phyloP scores from a whole-genome alignment of 2,329 filamentous ascomycete species.

The Cordyceps cateniannulata region DNA sequence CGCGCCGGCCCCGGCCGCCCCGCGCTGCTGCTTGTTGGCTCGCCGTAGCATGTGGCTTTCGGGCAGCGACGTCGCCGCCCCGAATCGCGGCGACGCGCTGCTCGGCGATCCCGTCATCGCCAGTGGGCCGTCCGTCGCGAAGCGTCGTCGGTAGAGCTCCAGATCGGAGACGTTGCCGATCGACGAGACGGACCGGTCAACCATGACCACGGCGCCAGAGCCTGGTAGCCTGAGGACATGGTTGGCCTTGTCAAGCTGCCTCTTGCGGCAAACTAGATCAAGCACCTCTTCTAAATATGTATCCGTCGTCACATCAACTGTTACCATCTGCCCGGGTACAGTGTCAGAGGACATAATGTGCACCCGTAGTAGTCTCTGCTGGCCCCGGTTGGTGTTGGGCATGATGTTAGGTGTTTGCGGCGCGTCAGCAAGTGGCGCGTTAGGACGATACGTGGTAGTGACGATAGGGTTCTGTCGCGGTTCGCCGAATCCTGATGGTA shows the following conservation, averaged over 20 bases:
- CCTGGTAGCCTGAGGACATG: constrained; percentile 73
- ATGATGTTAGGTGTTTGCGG: constrained; percentile 42
- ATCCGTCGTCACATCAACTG: constrained; percentile 70
- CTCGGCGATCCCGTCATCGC: constrained; percentile 64
- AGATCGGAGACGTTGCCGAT: constrained; percentile 70
- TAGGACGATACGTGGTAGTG: constrained; percentile 52
- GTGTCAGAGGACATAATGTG: constrained; percentile 65
- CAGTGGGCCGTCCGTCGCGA: constrained; percentile 66
- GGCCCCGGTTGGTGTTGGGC: constrained; percentile 47
- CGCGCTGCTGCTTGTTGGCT: constrained; percentile 15
- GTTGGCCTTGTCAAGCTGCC: constrained; percentile 70
- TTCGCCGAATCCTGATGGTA: constrained; percentile 24
- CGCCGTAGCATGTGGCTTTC: constrained; percentile 28
- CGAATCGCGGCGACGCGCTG: constrained; percentile 62
- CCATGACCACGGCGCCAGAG: constrained; percentile 66
- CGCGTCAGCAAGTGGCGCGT: constrained; percentile 49
- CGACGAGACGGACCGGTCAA: constrained; percentile 72
- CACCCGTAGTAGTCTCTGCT: constrained; percentile 64
- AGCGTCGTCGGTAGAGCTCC: constrained; percentile 68
- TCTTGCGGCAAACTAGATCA: constrained; percentile 69
- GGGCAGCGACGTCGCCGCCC: constrained; percentile 32
- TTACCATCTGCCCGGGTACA: constrained; percentile 66
- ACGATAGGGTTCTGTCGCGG: constrained; percentile 53
- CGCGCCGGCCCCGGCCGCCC: constrained; percentile 30
- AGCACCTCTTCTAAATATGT: constrained; percentile 79